Base-by-base conservation (phyloP, 345 rosid species). In the Acer saccharum region DNA sequence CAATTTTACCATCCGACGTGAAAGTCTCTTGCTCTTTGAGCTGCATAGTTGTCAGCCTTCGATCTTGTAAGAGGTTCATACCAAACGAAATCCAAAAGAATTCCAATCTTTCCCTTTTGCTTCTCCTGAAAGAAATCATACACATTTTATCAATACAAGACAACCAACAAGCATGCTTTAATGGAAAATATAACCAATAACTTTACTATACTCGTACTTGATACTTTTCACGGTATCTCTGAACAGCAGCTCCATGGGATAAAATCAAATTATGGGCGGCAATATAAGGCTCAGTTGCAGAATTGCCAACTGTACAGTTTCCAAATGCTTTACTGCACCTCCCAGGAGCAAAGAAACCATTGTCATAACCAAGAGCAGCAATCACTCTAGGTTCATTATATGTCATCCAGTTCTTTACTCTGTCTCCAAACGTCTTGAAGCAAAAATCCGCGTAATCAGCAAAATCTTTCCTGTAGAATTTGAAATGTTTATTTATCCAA, bases 371-470 rank as follows among this genome's bases (percentile, higher is more conserved):
- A 14, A 94, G 86, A 3, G 99, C 99, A 43, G 97, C 95, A 44
- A 94, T 91, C 13, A 96, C 97, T 66, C 99, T 84, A 0, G 99
- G 99, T 67, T 96, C 99, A 44, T 96, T 96, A 75, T 94, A 96
- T 8, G 98, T 94, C 97, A 90, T 90, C 98, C 99, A 96, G 27
- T 96, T 89, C 86, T 96, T 96, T 64, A 96, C 99, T 81, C 97
- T 84, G 68, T 94, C 98, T 18, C 98, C 97, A 21, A 86, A 96
- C 46, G 85, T 77, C 81, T 94, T 90, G 86, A 92, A 96, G 79
- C 99, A 96, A 78, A 96, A 96, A 7, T 96, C 97, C 0, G 98
- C 97, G 41, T 89, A 96, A 76, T 91, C 94, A 0, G 98, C 98
- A 79, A 91, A 96, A 81, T 96, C 98, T 48, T 90, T 81, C 91